These are phyloP conservation scores for Cercospora berteroae DNA, from an alignment of 2,329 filamentous ascomycete genomes.

Conservation along the genomic window DNA sequence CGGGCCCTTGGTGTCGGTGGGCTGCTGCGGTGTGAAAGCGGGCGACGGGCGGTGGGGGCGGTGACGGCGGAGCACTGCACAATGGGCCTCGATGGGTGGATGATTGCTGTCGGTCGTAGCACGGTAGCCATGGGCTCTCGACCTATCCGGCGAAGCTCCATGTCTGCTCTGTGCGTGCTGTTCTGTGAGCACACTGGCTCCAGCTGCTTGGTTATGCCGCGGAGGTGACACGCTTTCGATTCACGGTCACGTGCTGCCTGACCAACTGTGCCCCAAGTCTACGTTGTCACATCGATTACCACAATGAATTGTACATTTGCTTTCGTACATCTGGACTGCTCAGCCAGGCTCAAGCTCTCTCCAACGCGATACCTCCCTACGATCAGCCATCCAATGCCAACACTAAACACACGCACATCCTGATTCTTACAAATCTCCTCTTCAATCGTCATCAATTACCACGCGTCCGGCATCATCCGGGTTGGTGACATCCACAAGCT, in stretches of 20 bases:
- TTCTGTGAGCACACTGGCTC: background rate
- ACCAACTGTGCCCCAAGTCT: background rate
- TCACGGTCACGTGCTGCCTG: background rate
- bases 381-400: background rate
- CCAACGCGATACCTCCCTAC: background rate
- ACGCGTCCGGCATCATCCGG: background rate
- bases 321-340: background rate
- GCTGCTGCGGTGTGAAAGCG: background rate
- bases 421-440: background rate
- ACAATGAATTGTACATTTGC: background rate
- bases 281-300: background rate
- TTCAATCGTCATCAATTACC: background rate
- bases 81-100: background rate
- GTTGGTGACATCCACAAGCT: conserved; percentile 1
- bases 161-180: background rate
- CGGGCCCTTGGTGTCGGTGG: background rate
- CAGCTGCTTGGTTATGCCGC: background rate
- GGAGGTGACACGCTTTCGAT: background rate
- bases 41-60: background rate
- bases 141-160: background rate
- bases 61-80: background rate
- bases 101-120: background rate
- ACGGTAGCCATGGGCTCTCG: background rate
- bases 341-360: background rate
- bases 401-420: background rate